Conservation (phyloP, 2,329 filamentous ascomycete genomes). For the Chaetomiaceae sp. region DNA sequence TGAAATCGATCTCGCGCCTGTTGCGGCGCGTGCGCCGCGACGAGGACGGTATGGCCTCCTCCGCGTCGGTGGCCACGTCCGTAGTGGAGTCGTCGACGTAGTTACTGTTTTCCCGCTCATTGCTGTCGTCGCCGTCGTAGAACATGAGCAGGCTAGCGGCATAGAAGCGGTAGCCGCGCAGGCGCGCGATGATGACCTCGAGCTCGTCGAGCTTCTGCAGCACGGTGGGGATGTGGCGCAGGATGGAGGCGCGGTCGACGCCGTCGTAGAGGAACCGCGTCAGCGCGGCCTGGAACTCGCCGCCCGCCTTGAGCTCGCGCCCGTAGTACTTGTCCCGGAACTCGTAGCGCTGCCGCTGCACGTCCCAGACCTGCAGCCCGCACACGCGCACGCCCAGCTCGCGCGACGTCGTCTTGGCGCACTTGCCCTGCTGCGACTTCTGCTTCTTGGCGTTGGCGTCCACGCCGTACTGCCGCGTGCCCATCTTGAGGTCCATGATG, state of each 20-base stretch:
- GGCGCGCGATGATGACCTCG: conserved; percentile 71
- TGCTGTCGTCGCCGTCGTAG: conserved; percentile 72
- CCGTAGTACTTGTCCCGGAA: conserved; percentile 99
- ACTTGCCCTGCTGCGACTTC: conserved; percentile 87
- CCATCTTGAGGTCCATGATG: conserved; percentile 98
- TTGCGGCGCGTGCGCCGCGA: conserved; percentile 32
- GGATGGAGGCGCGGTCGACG: conserved; percentile 69
- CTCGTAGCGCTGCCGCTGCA: conserved; percentile 72
- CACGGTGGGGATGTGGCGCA: conserved; percentile 81
- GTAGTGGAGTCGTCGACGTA: conserved; percentile 54
- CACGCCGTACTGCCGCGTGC: conserved; percentile 91
- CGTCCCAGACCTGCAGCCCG: conserved; percentile 94
- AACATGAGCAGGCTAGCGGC: conserved; percentile 91
- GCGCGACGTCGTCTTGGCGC: conserved; percentile 82
- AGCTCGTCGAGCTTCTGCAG: conserved; percentile 76
- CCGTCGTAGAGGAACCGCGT: conserved; percentile 90
- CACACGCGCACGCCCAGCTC: conserved; percentile 90
- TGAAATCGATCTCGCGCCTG: conserved; percentile 71
- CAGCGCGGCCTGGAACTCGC: conserved; percentile 82
- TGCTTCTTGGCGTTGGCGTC: conserved; percentile 90
- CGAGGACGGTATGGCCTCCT: conserved; percentile 40
- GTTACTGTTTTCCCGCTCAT: conserved; percentile 31
- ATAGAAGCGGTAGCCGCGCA: conserved; percentile 89
- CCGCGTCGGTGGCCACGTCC: conserved; percentile 52
- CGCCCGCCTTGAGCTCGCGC: conserved; percentile 76